Evolutionary conservation across 495 filamentous ascomycete genomes (phyloP).

Genomic region (Lepidopterella palustris): DNA sequence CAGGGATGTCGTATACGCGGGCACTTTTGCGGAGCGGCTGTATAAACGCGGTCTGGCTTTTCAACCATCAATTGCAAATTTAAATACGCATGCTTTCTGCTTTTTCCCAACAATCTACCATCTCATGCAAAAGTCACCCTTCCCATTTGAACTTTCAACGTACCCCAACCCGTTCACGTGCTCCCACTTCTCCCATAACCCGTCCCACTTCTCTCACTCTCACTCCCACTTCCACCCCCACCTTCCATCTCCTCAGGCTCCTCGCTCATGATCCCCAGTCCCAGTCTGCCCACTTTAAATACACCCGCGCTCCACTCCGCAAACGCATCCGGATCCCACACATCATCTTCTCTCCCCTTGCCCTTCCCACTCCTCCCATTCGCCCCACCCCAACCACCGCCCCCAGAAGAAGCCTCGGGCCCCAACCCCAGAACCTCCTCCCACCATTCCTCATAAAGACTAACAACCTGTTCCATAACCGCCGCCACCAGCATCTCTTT

Average conservation of each 20-base stretch:
- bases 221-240: neutral
- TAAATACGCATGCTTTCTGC: no score
- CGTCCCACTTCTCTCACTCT: neutral
- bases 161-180: neutral
- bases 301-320: conserved; percentile 29
- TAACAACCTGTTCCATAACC: conserved; percentile 35
- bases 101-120: no score
- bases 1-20: no score
- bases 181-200: conserved; percentile 2
- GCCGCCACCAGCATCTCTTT: conserved; percentile 38
- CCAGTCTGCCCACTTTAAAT: conserved; percentile 29
- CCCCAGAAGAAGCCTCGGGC: no score
- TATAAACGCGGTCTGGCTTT: no score
- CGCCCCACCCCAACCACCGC: conserved; percentile 28
- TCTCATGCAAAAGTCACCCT: neutral
- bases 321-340: conserved; percentile 38
- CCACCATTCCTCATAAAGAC: conserved; percentile 37
- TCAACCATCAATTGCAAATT: no score
- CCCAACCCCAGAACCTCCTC: no score
- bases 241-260: conserved; percentile 5
- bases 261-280: conserved; percentile 20
- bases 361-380: conserved; percentile 51
- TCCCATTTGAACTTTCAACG: neutral
- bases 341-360: conserved; percentile 53
- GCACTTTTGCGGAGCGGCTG: no score